phyloP scores from a whole-genome alignment of 345 rosid genomes.

The Heritiera fomes region DNA sequence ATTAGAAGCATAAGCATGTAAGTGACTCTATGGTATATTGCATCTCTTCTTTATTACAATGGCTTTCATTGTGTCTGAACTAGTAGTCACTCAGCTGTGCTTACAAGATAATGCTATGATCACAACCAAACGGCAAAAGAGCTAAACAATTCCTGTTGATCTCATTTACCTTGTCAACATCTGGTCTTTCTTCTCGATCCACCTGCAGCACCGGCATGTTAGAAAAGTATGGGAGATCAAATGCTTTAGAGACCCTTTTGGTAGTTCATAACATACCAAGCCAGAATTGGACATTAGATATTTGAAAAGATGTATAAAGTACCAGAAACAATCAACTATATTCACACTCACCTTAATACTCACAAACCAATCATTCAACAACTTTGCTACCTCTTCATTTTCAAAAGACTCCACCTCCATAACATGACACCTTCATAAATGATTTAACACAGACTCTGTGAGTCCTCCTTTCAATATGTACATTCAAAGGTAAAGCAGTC shows the following conservation, averaged over 20 bases:
- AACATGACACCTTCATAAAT: constrained; percentile 79
- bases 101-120: not conserved
- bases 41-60: not conserved
- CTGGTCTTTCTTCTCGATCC: constrained; percentile 95
- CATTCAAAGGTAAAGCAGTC: not conserved
- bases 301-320: not conserved
- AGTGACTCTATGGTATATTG: not conserved
- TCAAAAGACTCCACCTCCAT: constrained; percentile 97
- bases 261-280: not conserved
- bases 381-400: constrained; percentile 70
- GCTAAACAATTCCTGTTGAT: not conserved
- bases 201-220: constrained; percentile 52
- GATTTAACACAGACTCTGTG: constrained; percentile 8
- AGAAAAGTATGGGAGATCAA: constrained; percentile 23
- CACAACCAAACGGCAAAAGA: not conserved
- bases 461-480: not conserved
- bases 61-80: not conserved
- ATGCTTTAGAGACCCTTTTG: not conserved
- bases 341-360: constrained; percentile 70
- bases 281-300: not conserved
- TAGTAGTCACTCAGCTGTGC: not conserved
- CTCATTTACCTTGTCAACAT: constrained; percentile 86
- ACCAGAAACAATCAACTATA: not conserved
- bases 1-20: not conserved
- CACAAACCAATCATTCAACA: constrained; percentile 74